Evolutionary conservation across 805 yeast genomes (phyloP), one percentile per base, ranked within the genome.

Genomic region (Limtongozyma cylindracea): DNA sequence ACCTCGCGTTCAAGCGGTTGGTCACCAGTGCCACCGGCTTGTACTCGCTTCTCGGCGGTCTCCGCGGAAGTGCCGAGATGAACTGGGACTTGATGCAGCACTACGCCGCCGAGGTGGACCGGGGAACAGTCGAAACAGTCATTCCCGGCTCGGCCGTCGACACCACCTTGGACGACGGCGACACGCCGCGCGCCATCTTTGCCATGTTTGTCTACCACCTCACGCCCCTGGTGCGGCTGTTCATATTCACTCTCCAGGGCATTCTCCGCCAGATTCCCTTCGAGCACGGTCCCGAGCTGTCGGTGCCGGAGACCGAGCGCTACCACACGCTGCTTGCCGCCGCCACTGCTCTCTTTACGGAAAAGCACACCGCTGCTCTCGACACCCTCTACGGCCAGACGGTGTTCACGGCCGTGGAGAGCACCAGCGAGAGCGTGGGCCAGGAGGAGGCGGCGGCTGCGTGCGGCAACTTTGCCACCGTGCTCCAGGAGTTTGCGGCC

Each of bases 371-470:
- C 1, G 47, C 46, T 21, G 64, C 84, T 0, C 56, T 74, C 24
- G 53, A 52, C 17, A 53, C 50, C 28, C 40, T 74, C 10, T 74
- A 76, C 32, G 42, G 50, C 3, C 63, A 66, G 33, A 56, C 55
- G 4, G 44, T 61, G 6, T 67, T 67, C 37, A 44, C 46, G 19
- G 25, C 41, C 2, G n/a, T n/a, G n/a, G 26, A 35, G 26, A 34
- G 43, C 21, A 32, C 53, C 33, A 19, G 44, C 34, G 35, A 52
- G 19, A 58, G 53, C 27, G 53, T 69, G 1, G 70, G 66, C 27
- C 72, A 69, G 31, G 91, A 74, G 41, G 80, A 72, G 30, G 71
- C 74, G 3, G 73, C 82, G 1, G 91, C 91, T 1, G 61, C 74
- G 20, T 73, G 88, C 45, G 84, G 82, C 2, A 72, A 74, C 37